phyloP scores from a whole-genome alignment of 2,329 filamentous ascomycete genomes.

The Pezicula radicicola region DNA sequence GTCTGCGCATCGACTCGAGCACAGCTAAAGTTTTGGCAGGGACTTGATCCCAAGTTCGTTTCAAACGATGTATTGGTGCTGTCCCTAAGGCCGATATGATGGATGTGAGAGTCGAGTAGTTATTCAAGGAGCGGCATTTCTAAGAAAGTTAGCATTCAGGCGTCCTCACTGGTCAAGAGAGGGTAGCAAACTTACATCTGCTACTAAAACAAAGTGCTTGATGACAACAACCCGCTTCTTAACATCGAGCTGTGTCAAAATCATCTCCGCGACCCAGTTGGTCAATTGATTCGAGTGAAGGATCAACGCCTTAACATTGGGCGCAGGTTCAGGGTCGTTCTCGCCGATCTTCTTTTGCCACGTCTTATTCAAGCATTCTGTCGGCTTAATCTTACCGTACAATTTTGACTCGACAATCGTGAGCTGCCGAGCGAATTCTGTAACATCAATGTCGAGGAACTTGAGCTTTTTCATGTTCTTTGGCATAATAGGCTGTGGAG shows the following conservation, averaged over 20 bases:
- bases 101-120: slow-evolving; percentile 95
- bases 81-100: slow-evolving; percentile 96
- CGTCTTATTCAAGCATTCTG: slow-evolving; percentile 96
- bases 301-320: slow-evolving; percentile 94
- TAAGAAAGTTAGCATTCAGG: slow-evolving; percentile 36
- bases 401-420: slow-evolving; percentile 95
- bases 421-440: slow-evolving; percentile 94
- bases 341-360: slow-evolving; percentile 95
- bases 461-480: slow-evolving; percentile 99
- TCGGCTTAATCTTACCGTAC: slow-evolving; percentile 93
- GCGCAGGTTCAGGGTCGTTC: slow-evolving; percentile 78
- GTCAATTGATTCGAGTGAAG: slow-evolving; percentile 98
- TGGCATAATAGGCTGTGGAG: slow-evolving; percentile 85
- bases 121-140: slow-evolving; percentile 94
- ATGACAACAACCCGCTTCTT: slow-evolving; percentile 97
- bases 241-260: slow-evolving; percentile 87
- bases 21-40: slow-evolving; percentile 77
- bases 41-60: slow-evolving; percentile 91
- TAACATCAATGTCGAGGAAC: slow-evolving; percentile 93
- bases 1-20: slow-evolving; percentile 84
- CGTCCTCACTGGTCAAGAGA: background rate
- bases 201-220: slow-evolving; percentile 95
- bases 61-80: slow-evolving; percentile 89
- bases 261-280: slow-evolving; percentile 99
- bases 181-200: slow-evolving; percentile 68